Conservation (phyloP, 2,329 filamentous ascomycete genomes). For the Grosmannia huntii region DNA sequence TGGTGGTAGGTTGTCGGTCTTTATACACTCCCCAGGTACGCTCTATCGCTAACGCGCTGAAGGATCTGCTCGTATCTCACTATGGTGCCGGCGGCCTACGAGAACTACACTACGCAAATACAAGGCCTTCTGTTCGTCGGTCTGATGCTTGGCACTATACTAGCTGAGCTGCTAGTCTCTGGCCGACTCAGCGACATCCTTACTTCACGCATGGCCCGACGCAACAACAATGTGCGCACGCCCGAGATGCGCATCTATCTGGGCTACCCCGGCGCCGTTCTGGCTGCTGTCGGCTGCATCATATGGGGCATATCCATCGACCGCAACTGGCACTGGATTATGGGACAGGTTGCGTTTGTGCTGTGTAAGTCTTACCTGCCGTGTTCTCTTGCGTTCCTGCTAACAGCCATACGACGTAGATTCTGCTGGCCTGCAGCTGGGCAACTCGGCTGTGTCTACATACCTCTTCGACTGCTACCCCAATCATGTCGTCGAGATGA, state of each 20-base stretch:
- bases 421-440: conserved; percentile 41
- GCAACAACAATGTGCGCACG: conserved; percentile 23
- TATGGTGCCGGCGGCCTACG: conserved; percentile 38
- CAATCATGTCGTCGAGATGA: conserved; percentile 37
- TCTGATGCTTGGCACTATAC: conserved; percentile 36
- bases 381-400: neutral
- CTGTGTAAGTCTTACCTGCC: conserved; percentile 27
- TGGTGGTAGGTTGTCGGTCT: conserved; percentile 30
- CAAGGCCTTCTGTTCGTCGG: conserved; percentile 42
- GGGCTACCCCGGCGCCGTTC: conserved; percentile 35
- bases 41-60: neutral
- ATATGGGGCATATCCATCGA: conserved; percentile 44
- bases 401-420: conserved; percentile 24
- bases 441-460: conserved; percentile 37
- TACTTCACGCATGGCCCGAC: conserved; percentile 29
- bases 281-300: conserved; percentile 35
- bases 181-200: conserved; percentile 39
- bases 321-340: conserved; percentile 39
- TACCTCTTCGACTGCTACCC: conserved; percentile 45
- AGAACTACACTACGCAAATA: conserved; percentile 30
- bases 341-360: conserved; percentile 42
- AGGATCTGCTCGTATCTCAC: conserved; percentile 32
- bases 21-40: neutral
- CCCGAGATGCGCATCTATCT: conserved; percentile 45
- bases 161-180: conserved; percentile 38